phyloP scores from a whole-genome alignment of 192 early-diverging fungal species.

The Coemansia sp. region DNA sequence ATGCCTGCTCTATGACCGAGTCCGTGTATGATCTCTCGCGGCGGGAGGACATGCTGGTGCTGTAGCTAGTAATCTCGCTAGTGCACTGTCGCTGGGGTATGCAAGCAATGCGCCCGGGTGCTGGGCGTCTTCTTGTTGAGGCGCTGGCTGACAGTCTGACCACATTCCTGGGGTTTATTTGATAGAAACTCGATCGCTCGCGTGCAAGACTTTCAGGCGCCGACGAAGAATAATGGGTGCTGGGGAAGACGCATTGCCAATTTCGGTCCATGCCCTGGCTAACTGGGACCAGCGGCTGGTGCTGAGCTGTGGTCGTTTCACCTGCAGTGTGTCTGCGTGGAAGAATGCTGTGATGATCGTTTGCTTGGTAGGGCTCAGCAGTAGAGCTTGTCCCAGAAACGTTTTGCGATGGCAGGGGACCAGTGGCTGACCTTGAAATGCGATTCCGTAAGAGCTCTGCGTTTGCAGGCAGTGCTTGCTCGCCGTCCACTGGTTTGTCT shows the following conservation, averaged over 20 bases:
- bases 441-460: neutral
- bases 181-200: conserved; percentile 3
- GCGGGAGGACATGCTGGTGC: conserved; percentile 28
- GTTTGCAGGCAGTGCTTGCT: neutral
- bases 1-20: conserved; percentile 42
- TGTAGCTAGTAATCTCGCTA: conserved; percentile 13
- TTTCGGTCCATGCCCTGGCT: neutral
- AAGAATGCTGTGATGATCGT: conserved; percentile 1
- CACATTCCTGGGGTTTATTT: neutral
- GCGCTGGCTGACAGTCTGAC: neutral
- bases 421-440: neutral
- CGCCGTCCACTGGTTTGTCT: neutral
- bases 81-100: neutral
- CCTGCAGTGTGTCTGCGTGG: conserved; percentile 44
- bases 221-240: neutral
- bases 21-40: conserved; percentile 54
- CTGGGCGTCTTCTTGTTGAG: neutral
- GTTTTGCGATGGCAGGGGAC: neutral
- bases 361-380: neutral
- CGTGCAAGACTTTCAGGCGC: neutral
- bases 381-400: neutral
- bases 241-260: neutral
- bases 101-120: neutral
- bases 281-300: neutral
- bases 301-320: conserved; percentile 13